Base-by-base conservation (phyloP, 805 yeast genomes). In the Teunomyces panamensis region DNA sequence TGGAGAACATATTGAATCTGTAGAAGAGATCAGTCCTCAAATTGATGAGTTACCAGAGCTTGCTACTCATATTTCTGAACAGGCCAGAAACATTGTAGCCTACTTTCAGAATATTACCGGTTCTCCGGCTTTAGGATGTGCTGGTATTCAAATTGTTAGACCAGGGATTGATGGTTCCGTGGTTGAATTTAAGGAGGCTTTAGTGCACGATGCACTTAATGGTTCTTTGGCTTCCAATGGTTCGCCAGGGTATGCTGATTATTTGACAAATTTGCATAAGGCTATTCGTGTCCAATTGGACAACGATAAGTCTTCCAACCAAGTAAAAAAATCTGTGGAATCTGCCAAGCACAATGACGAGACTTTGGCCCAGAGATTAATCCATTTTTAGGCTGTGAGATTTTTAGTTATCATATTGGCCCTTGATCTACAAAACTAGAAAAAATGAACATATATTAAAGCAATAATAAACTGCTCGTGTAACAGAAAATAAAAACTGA, bases 121-220 rank as follows among this genome's bases (percentile, higher is more conserved):
- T 0, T 46, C 61, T 5, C 46, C 58, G 10, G 35, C 56, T 7
- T 48, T 61, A 29, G 69, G 63, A 9, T 56, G 78, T 41, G 60
- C 60, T 5, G 77, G 82, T 0, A 63, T 88, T 27, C 82, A 80
- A 49, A 62, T 89, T 5, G 79, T 86, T 11, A 73, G 94, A 51
- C 83, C 81, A 54, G 83, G 83, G 5, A 64, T 77, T 16, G 95
- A 87, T 58, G 81, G 81, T 2, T 74, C 80, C 2, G 83, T 83
- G 55, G 48, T 50, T 9, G 61, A 58, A 34, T 80, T 89, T 60
- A 68, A 74, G 34, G 83, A 82, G 36, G 58, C 79, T 44, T 68
- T 94, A 59, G 81, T 84, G 27, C 98, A 94, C 58, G 98, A 94
- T 61, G 74, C 80, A 41, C 44, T 64, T 5, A 44, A 46, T n/a